Percentiles rank a stretch among this genome's conserved stretches.
Evolutionary conservation across 169 alveolate species (phyloP).

Genomic region (Theileria equi): DNA sequence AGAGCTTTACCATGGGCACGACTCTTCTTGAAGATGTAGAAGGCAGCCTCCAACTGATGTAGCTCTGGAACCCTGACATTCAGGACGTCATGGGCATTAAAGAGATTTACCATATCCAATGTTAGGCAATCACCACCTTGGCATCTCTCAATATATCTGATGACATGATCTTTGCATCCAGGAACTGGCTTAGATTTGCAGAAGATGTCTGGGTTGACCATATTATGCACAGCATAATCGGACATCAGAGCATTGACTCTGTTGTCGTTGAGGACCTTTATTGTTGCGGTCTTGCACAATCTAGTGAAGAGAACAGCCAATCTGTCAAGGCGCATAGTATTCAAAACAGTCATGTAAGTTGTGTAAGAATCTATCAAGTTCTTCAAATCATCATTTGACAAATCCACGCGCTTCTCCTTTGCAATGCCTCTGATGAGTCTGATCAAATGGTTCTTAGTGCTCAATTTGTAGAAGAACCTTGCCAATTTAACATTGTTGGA

Average conservation of each 20-base stretch:
- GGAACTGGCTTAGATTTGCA: not conserved
- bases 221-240: no score
- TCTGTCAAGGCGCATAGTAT: not conserved
- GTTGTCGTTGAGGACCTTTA: constrained; percentile 3
- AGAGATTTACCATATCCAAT: constrained; percentile 26
- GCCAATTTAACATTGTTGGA: not conserved
- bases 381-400: constrained; percentile 2
- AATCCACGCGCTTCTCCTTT: not conserved
- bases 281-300: not conserved
- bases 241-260: constrained; percentile 17
- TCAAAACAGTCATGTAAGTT: not conserved
- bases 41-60: constrained; percentile 51
- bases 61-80: constrained; percentile 28
- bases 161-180: not conserved
- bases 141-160: constrained; percentile 23
- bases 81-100: not conserved
- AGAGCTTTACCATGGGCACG: not conserved
- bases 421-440: not conserved
- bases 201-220: not conserved
- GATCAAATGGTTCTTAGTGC: not conserved
- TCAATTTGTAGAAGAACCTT: constrained; percentile 1
- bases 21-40: constrained; percentile 21
- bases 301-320: not conserved
- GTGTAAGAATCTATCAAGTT: constrained; percentile 8
- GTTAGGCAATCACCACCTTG: constrained; percentile 14